Conservation (phyloP, 164 flowering plant genomes). For the Liquidambar formosana region DNA sequence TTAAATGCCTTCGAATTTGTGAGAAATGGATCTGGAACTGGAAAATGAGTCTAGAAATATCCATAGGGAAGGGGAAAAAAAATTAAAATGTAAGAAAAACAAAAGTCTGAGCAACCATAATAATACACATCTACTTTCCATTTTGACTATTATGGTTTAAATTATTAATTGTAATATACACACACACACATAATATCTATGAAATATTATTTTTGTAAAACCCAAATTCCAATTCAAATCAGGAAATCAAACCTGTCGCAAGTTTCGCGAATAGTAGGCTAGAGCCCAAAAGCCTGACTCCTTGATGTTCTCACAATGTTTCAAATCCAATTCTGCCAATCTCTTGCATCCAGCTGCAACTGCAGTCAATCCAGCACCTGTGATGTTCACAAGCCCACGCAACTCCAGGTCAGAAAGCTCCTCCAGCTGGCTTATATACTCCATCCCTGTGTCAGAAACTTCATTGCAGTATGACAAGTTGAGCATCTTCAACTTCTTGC, state of each 20-base stretch:
- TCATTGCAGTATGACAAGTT: constrained; percentile 62
- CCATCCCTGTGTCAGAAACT: constrained; percentile 58
- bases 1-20: no score
- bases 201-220: not conserved
- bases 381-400: constrained; percentile 49
- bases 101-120: no score
- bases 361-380: constrained; percentile 50
- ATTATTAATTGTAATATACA: not conserved
- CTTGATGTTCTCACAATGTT: constrained; percentile 50
- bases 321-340: constrained; percentile 60
- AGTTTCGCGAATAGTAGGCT: constrained; percentile 48
- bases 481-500: constrained; percentile 59
- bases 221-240: not conserved
- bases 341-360: constrained; percentile 61
- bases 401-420: constrained; percentile 62
- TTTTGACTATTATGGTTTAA: not conserved
- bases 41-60: no score
- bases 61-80: no score
- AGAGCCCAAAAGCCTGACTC: constrained; percentile 69
- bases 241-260: constrained; percentile 55
- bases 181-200: not conserved
- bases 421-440: constrained; percentile 38
- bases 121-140: no score
- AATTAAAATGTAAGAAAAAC: no score
- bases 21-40: no score